Percentiles rank a stretch among this genome's conserved stretches.
Evolutionary conservation across 78 protist genomes (phyloP).

Genomic region (Bigelowiella natans): DNA sequence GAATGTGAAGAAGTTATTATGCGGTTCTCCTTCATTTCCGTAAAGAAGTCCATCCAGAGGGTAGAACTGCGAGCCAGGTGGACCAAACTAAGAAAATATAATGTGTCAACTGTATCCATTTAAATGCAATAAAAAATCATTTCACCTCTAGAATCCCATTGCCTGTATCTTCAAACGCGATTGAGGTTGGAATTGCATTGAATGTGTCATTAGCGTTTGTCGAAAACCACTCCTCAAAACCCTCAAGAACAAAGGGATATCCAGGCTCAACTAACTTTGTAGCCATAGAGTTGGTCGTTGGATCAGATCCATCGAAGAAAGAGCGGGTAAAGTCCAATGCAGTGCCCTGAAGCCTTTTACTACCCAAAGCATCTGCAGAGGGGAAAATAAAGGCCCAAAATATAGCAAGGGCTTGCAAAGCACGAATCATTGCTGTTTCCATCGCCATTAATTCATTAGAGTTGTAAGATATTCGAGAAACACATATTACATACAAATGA

Average conservation of each 20-base stretch:
- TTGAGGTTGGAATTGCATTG: not conserved
- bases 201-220: not conserved
- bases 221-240: not conserved
- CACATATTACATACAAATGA: too few relatives aligned
- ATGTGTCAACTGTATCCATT: not conserved
- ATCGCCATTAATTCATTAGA: too few relatives aligned
- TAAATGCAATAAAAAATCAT: not conserved
- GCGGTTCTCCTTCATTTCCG: not conserved
- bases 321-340: not conserved
- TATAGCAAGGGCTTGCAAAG: too few relatives aligned
- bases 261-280: not conserved
- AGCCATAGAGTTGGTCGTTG: not conserved
- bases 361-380: not conserved
- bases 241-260: not conserved
- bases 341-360: not conserved
- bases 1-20: not conserved
- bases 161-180: not conserved
- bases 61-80: not conserved
- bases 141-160: not conserved
- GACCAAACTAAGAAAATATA: not conserved
- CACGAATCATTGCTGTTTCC: too few relatives aligned
- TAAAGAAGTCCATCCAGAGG: not conserved
- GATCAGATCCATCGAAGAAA: not conserved
- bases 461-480: too few relatives aligned
- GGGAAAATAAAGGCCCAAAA: too few relatives aligned